Evolutionary conservation across 2,329 filamentous ascomycete species (phyloP).

Genomic region (Ascochyta koolunga): DNA sequence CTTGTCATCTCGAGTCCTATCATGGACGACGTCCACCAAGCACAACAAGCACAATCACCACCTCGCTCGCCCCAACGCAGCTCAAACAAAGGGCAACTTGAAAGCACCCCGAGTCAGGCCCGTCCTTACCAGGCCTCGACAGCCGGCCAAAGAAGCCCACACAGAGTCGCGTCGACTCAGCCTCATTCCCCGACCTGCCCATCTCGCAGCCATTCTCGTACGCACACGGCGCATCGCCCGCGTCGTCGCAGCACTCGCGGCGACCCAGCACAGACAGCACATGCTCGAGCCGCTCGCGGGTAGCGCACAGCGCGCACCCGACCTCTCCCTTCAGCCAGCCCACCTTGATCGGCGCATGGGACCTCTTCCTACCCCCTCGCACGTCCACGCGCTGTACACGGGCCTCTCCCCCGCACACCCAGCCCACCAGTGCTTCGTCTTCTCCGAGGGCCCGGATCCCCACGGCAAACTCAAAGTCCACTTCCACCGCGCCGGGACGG

Average conservation of each 20-base stretch:
- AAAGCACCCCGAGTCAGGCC: not conserved
- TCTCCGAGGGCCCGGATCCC: slow-evolving; percentile 40
- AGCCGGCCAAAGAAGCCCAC: not conserved
- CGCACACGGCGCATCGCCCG: slow-evolving; percentile 3
- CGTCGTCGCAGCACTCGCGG: not conserved
- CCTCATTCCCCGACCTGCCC: not conserved
- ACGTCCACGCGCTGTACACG: slow-evolving; percentile 38
- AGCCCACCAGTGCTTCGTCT: slow-evolving; percentile 44
- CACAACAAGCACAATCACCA: slow-evolving; percentile 1
- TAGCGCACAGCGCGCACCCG: slow-evolving; percentile 27
- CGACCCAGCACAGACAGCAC: slow-evolving; percentile 4
- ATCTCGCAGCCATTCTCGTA: slow-evolving; percentile 5
- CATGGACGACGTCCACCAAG: not conserved
- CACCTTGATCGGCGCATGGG: slow-evolving; percentile 33
- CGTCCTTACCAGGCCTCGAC: not conserved
- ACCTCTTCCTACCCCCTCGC: slow-evolving; percentile 41
- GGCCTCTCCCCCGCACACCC: slow-evolving; percentile 32
- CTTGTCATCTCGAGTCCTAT: slow-evolving; percentile 12
- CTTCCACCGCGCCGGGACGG: slow-evolving; percentile 43
- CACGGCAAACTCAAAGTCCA: slow-evolving; percentile 45
- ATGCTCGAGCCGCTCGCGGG: not conserved
- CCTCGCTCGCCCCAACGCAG: slow-evolving; percentile 14
- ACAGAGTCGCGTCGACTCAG: slow-evolving; percentile 10
- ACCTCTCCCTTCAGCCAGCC: slow-evolving; percentile 2
- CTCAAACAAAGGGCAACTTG: not conserved